These are phyloP conservation scores for Colletotrichum falcatum DNA, from an alignment of 2,329 filamentous ascomycete species.

Conservation along the genomic window DNA sequence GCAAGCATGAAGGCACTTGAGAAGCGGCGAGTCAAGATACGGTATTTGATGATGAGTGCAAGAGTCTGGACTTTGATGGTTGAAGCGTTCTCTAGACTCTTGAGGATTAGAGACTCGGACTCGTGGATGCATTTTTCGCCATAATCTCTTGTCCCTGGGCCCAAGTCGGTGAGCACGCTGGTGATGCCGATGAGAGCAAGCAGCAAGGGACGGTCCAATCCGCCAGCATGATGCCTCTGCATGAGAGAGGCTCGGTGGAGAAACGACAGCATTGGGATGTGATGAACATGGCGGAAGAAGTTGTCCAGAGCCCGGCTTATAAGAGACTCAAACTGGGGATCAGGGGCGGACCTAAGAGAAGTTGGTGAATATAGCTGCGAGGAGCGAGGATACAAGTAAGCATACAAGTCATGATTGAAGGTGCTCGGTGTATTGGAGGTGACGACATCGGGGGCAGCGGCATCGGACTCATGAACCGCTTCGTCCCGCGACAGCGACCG, in stretches of 20 bases:
- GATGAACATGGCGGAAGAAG: slow-evolving; percentile 70
- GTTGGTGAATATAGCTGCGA: background rate
- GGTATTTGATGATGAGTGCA: slow-evolving; percentile 60
- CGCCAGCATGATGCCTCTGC: slow-evolving; percentile 68
- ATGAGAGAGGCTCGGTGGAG: slow-evolving; percentile 70
- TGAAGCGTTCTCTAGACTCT: slow-evolving; percentile 66
- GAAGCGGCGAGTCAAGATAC: slow-evolving; percentile 58
- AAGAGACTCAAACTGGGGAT: slow-evolving; percentile 61
- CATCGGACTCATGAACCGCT: slow-evolving; percentile 33
- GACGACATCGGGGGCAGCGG: slow-evolving; percentile 45
- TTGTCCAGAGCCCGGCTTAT: slow-evolving; percentile 66
- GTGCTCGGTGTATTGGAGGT: slow-evolving; percentile 51
- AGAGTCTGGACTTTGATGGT: slow-evolving; percentile 63
- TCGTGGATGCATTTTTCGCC: slow-evolving; percentile 67
- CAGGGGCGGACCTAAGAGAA: slow-evolving; percentile 47
- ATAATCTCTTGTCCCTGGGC: slow-evolving; percentile 63
- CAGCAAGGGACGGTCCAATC: slow-evolving; percentile 66
- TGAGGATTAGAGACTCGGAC: slow-evolving; percentile 64
- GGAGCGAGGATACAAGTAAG: slow-evolving; percentile 6
- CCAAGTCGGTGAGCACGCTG: slow-evolving; percentile 66
- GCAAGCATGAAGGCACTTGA: slow-evolving; percentile 62
- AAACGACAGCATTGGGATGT: slow-evolving; percentile 70
- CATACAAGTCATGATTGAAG: slow-evolving; percentile 52
- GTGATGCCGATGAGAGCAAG: slow-evolving; percentile 68
- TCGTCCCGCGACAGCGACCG: slow-evolving; percentile 34